Evolutionary conservation across 495 filamentous ascomycete species (phyloP).

Genomic region (Clavariopsis aquatica): DNA sequence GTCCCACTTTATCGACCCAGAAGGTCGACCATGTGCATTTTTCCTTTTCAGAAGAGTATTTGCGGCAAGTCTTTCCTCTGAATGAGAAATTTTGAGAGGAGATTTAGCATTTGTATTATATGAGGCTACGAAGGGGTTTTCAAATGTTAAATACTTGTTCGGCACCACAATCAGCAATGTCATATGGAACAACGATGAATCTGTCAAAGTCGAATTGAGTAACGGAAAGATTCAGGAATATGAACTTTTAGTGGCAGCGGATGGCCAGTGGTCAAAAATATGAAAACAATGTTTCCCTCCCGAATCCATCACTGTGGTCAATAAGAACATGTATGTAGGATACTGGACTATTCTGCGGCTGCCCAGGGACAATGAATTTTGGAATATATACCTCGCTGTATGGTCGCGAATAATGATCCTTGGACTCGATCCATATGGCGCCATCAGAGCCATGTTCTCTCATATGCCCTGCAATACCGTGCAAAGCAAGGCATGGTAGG

Average conservation of each 20-base stretch:
- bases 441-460: conserved; percentile 32
- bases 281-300: conserved; percentile 21
- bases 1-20: conserved; percentile 43
- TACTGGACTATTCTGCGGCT: conserved; percentile 36
- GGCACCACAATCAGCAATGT: conserved; percentile 35
- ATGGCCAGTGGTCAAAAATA: conserved; percentile 37
- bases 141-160: conserved; percentile 46
- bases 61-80: conserved; percentile 44
- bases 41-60: conserved; percentile 41
- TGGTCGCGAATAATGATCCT: conserved; percentile 41
- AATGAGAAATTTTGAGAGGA: conserved; percentile 53
- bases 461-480: conserved; percentile 41
- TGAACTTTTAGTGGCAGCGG: conserved; percentile 38
- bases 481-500: conserved; percentile 39
- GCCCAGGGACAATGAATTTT: conserved; percentile 43
- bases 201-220: conserved; percentile 32
- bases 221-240: conserved; percentile 27
- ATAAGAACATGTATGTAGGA: conserved; percentile 31
- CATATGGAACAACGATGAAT: conserved; percentile 20
- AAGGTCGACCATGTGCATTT: conserved; percentile 34
- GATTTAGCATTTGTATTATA: conserved; percentile 47
- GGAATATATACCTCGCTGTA: conserved; percentile 44
- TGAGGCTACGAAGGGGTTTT: conserved; percentile 42
- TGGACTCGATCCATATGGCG: conserved; percentile 37
- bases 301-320: conserved; percentile 20